These are phyloP conservation scores for Diaporthe eres DNA, from an alignment of 2,329 filamentous ascomycete genomes.

Conservation along the genomic window DNA sequence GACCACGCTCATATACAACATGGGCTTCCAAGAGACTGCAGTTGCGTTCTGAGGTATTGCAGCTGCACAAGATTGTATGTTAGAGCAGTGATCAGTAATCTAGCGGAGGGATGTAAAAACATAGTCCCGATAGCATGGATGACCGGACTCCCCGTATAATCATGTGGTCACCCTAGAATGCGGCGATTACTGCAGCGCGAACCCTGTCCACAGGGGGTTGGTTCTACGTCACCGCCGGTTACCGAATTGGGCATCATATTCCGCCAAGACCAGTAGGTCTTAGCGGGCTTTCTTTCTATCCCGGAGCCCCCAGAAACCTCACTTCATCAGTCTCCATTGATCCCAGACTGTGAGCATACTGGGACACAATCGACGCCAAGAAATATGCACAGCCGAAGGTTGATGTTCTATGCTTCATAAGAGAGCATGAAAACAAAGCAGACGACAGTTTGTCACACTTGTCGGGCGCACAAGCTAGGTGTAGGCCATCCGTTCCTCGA, in stretches of 20 bases:
- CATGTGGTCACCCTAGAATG: too few species aligned
- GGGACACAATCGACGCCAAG: neutral
- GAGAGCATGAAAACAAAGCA: neutral
- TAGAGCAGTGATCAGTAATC: neutral
- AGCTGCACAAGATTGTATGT: neutral
- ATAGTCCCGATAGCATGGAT: neutral
- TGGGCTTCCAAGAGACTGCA: neutral
- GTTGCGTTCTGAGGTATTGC: neutral
- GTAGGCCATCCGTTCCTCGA: neutral
- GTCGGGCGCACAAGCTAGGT: constrained; percentile 6
- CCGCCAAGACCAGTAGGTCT: constrained; percentile 16
- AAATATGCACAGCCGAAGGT: neutral
- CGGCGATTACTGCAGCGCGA: neutral
- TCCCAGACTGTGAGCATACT: neutral
- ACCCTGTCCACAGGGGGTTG: neutral
- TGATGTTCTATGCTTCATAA: neutral
- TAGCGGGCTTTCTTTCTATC: neutral
- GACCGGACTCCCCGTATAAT: neutral
- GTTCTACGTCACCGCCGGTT: neutral
- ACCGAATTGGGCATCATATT: constrained; percentile 6
- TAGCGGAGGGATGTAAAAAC: neutral
- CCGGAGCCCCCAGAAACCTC: neutral
- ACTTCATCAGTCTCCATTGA: neutral
- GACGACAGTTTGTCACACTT: neutral
- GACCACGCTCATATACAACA: neutral